phyloP scores from a whole-genome alignment of 805 yeast genomes.

The Cyberlindnera mississippiensis region DNA sequence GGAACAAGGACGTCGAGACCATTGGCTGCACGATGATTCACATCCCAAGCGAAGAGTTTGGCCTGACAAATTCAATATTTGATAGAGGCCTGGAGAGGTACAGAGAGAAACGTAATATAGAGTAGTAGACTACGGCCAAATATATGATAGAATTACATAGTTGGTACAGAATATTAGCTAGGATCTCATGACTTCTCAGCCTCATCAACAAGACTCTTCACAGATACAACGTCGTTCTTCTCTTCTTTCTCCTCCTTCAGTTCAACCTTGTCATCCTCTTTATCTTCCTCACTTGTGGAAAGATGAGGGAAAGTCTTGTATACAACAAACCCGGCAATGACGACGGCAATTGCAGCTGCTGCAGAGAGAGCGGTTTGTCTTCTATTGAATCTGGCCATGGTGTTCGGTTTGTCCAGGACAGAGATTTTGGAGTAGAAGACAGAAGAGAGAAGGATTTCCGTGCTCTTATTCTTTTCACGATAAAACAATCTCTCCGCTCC shows the following conservation, averaged over 20 bases:
- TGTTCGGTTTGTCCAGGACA: too few species aligned
- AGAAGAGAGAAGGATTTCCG: too few species aligned
- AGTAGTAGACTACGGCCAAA: too few species aligned
- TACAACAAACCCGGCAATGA: slow-evolving; percentile 16
- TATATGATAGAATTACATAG: too few species aligned
- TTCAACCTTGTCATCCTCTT: not conserved
- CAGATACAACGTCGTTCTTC: slow-evolving; percentile 1
- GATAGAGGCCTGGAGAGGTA: slow-evolving; percentile 7
- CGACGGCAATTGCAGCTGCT: slow-evolving; percentile 15
- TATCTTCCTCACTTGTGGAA: slow-evolving; percentile 2
- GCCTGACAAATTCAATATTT: slow-evolving; percentile 16
- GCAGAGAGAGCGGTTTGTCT: slow-evolving; percentile 12
- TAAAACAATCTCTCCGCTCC: too few species aligned
- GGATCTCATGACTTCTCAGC: slow-evolving; percentile 6
- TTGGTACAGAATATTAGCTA: too few species aligned
- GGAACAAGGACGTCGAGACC: slow-evolving; percentile 71
- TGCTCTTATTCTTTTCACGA: too few species aligned
- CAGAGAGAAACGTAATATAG: slow-evolving; percentile 1
- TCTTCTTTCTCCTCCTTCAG: not conserved
- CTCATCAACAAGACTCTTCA: slow-evolving; percentile 4
- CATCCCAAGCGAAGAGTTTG: slow-evolving; percentile 45
- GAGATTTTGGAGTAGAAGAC: too few species aligned
- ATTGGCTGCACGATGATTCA: slow-evolving; percentile 70
- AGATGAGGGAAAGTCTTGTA: slow-evolving; percentile 19
- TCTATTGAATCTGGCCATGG: slow-evolving; percentile 16